Conservation (phyloP, 1,284 basidiomycete species). For the Fistulinella cinereoalba region DNA sequence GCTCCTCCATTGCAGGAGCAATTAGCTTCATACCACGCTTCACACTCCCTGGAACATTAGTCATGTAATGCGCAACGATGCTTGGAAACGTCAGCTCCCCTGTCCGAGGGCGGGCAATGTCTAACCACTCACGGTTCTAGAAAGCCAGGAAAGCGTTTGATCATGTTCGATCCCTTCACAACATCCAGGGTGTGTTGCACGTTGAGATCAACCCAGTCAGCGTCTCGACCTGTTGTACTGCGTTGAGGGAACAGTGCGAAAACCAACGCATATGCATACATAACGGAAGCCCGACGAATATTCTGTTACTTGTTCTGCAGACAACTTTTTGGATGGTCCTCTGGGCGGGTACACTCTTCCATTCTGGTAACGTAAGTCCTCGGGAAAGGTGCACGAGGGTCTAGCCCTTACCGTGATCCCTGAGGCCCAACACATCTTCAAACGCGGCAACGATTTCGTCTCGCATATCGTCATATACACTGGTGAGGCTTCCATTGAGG, state of each 20-base stretch:
- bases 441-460: slow-evolving; percentile 34
- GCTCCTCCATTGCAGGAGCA: too few species aligned
- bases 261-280: slow-evolving; percentile 25
- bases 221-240: slow-evolving; percentile 10
- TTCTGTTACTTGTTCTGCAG: slow-evolving; percentile 33
- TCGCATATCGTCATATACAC: slow-evolving; percentile 24
- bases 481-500: slow-evolving; percentile 31
- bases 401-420: slow-evolving; percentile 9
- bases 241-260: background rate
- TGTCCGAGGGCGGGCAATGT: background rate
- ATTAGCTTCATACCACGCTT: slow-evolving; percentile 23
- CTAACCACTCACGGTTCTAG: slow-evolving; percentile 36
- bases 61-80: background rate
- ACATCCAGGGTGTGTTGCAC: slow-evolving; percentile 35
- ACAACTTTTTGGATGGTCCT: slow-evolving; percentile 25
- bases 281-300: slow-evolving; percentile 39
- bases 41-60: background rate
- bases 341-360: slow-evolving; percentile 22
- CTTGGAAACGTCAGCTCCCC: too few species aligned
- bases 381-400: background rate
- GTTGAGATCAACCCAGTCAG: slow-evolving; percentile 37
- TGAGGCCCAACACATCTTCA: slow-evolving; percentile 18
- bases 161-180: slow-evolving; percentile 21
- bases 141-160: slow-evolving; percentile 39
- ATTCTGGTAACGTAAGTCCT: slow-evolving; percentile 18